Evolutionary conservation across 2,329 filamentous ascomycete genomes (phyloP), one percentile per base, ranked within the genome.

Genomic region (Didymosphaeria variabile): DNA sequence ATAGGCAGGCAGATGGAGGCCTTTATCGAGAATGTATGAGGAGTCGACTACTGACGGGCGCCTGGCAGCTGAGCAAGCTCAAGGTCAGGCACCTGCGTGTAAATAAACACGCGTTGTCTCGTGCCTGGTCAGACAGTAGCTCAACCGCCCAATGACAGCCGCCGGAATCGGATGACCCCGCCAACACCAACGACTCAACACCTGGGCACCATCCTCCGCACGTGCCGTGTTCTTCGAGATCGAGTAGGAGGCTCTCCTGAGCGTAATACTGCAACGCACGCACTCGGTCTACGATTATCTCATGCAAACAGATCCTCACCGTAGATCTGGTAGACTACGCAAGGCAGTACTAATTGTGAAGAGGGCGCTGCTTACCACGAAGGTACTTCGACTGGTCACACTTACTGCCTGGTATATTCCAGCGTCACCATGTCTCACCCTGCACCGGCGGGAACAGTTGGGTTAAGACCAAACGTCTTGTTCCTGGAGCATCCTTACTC

Each of bases 41-140:
- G 17, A 8, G 38, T 40, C 7, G 15, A 40, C 15, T 17, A 36
- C 5, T 21, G 29, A 40, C 38, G 38, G 19, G 45, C 21, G 55
- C 31, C 21, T 40, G 19, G 36, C 23, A 29, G 40, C 26, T 19
- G 46, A 44, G 29, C 17, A 29, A 23, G 19, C 36, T 29, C 29
- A 23, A 32, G 7, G 36, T 17, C 29, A 32, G 50, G 50, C 40
- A 29, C 8, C 29, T 17, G 26, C 29, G 34, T 36, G 55, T 60
- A 62, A 62, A 65, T 57, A 65, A 60, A 64, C 57, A 60, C 62
- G 60, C 55, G 60, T 46, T 60, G 53, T 66, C 63, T 63, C 55
- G 61, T 66, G 63, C 63, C 51, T 40, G 42, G 53, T 49, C 55
- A 53, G 45, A 26, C 34, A 36, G 38, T 26, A 36, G 19, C n/a